Base-by-base conservation (phyloP, 192 early-diverging fungal species). In the Phlyctochytrium bullatum region DNA sequence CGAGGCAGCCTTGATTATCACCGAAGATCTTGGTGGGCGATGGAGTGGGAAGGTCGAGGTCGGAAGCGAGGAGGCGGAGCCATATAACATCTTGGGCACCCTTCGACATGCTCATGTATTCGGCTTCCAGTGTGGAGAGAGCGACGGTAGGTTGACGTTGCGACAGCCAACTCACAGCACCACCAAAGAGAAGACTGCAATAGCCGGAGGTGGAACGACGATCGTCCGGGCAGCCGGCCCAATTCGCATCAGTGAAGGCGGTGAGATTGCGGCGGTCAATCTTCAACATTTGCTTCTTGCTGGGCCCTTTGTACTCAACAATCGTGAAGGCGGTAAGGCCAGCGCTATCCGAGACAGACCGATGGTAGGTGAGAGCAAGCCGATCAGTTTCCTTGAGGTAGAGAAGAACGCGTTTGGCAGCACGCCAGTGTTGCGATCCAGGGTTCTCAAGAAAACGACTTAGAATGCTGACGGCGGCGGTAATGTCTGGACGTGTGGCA, bases 141-240 rank as follows among this genome's bases (percentile, higher is more conserved):
- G 65, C 65, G 29, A 66, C 65, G 2, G 65, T 66, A 2, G 65
- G 31, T 30, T 66, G 65, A 10, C 36, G 29, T 33, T 66, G n/a
- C n/a, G n/a, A n/a, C n/a, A n/a, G n/a, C n/a, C n/a, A n/a, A n/a
- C n/a, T n/a, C n/a, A n/a, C n/a, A n/a, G n/a, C n/a, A n/a, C n/a
- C n/a, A n/a, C n/a, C n/a, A n/a, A n/a, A n/a, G n/a, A n/a, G n/a
- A n/a, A n/a, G n/a, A n/a, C n/a, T n/a, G n/a, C n/a, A n/a, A n/a
- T n/a, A n/a, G n/a, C n/a, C n/a, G n/a, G n/a, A n/a, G n/a, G n/a
- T n/a, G n/a, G n/a, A n/a, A n/a, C n/a, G n/a, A n/a, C n/a, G n/a
- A n/a, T n/a, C n/a, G n/a, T n/a, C n/a, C n/a, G n/a, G n/a, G n/a
- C n/a, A n/a, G n/a, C n/a, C n/a, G n/a, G n/a, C n/a, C n/a, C n/a